Evolutionary conservation across 2,329 filamentous ascomycete genomes (phyloP).

Genomic region (Fusarium pseudoanthophilum): DNA sequence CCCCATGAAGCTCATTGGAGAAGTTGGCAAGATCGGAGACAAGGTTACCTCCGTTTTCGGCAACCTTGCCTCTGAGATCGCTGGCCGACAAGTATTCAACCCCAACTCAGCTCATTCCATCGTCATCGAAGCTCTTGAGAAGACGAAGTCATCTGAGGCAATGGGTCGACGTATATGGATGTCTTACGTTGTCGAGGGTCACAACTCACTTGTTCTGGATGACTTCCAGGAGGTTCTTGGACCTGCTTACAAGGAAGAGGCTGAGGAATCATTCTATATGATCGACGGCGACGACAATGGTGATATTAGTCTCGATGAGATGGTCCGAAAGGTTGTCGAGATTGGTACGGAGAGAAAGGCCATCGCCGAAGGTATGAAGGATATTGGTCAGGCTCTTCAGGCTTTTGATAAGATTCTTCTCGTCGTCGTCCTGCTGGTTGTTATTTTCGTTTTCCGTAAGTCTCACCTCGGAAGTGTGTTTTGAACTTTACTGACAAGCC

Average conservation of each 20-base stretch:
- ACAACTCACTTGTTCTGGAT: slow-evolving; percentile 79
- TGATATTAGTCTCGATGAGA: slow-evolving; percentile 94
- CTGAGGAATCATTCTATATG: slow-evolving; percentile 83
- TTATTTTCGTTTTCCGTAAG: slow-evolving; percentile 84
- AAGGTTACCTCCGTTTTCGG: slow-evolving; percentile 94
- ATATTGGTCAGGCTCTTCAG: slow-evolving; percentile 92
- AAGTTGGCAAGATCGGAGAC: slow-evolving; percentile 85
- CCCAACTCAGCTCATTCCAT: slow-evolving; percentile 90
- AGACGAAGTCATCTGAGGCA: slow-evolving; percentile 85
- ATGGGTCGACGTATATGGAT: slow-evolving; percentile 96
- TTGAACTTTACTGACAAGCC: slow-evolving; percentile 9
- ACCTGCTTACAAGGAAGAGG: slow-evolving; percentile 75
- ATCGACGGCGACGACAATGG: slow-evolving; percentile 91
- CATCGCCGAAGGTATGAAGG: slow-evolving; percentile 93
- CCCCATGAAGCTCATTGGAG: slow-evolving; percentile 81
- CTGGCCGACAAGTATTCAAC: slow-evolving; percentile 95
- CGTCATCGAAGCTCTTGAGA: slow-evolving; percentile 89
- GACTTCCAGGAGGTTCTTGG: slow-evolving; percentile 92
- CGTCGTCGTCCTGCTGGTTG: slow-evolving; percentile 81
- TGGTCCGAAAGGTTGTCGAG: slow-evolving; percentile 87
- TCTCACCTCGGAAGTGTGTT: slow-evolving; percentile 28
- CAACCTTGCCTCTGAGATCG: slow-evolving; percentile 93
- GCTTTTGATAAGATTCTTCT: slow-evolving; percentile 89
- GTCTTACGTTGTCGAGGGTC: slow-evolving; percentile 94
- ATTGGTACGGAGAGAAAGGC: slow-evolving; percentile 88